phyloP scores from a whole-genome alignment of 257 asterid genomes.

The Coffea eugenioides region DNA sequence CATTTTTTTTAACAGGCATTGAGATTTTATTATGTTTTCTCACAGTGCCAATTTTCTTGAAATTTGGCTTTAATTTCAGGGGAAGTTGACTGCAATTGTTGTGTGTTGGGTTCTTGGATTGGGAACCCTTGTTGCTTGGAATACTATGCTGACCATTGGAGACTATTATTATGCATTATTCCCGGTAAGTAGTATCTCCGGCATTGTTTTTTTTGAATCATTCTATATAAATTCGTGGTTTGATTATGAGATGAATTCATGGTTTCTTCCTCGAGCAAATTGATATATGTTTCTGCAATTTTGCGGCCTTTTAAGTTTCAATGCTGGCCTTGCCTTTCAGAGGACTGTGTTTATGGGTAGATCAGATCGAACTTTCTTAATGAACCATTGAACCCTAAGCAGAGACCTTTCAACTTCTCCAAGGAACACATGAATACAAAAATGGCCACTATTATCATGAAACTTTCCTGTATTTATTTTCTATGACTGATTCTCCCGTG shows the following conservation, averaged over 20 bases:
- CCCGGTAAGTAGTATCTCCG: constrained; percentile 30
- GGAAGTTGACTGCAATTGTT: constrained; percentile 25
- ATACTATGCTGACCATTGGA: constrained; percentile 37
- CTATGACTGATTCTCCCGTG: background rate
- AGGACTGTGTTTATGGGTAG: background rate
- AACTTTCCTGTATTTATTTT: background rate
- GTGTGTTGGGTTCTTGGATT: constrained; percentile 41
- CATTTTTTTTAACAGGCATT: too few relatives aligned
- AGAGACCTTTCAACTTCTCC: background rate
- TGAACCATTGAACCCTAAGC: background rate
- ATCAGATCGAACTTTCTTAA: background rate
- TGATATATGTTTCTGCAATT: background rate
- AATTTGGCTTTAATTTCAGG: constrained; percentile 22
- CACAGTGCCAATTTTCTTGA: background rate
- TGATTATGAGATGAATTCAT: background rate
- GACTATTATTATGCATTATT: constrained; percentile 41
- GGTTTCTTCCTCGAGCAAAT: background rate
- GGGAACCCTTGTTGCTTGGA: constrained; percentile 42
- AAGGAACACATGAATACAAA: too few relatives aligned
- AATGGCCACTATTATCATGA: too few relatives aligned
- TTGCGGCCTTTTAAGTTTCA: background rate
- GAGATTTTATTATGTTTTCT: background rate
- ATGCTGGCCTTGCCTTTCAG: constrained; percentile 1
- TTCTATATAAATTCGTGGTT: background rate
- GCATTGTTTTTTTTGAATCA: background rate